These are phyloP conservation scores for Pseudoperonospora humuli DNA, from an alignment of 352 stramenopile genomes.

Conservation along the genomic window DNA sequence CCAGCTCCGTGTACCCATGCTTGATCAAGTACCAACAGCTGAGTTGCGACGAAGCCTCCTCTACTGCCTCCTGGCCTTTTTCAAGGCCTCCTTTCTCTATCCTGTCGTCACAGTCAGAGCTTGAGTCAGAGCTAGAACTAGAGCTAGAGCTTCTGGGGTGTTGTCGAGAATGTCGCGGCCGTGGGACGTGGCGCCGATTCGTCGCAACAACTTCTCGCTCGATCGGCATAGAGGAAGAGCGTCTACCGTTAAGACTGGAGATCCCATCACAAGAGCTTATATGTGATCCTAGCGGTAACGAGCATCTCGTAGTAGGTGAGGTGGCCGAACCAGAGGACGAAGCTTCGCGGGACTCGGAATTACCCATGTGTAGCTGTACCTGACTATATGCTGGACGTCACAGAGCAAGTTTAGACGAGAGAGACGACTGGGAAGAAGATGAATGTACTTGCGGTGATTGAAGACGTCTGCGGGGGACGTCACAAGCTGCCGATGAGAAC, in stretches of 20 bases:
- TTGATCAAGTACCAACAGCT: constrained; percentile 84
- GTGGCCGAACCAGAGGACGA: constrained; percentile 19
- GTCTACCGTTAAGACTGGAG: constrained; percentile 4
- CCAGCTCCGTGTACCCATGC: constrained; percentile 91
- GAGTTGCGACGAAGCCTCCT: constrained; percentile 70
- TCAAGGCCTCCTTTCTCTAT: constrained; percentile 65
- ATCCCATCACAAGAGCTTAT: constrained; percentile 6
- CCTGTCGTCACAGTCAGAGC: constrained; percentile 13
- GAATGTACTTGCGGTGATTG: neutral
- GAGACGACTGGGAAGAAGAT: constrained; percentile 1
- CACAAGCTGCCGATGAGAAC: constrained; percentile 15
- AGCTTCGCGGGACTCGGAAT: constrained; percentile 39
- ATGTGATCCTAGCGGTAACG: constrained; percentile 13
- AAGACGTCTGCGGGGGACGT: constrained; percentile 1
- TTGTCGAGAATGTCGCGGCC: constrained; percentile 10
- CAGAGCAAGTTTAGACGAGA: constrained; percentile 1
- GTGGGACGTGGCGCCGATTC: constrained; percentile 8
- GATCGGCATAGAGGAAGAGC: constrained; percentile 25
- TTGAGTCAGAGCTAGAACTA: too few species aligned
- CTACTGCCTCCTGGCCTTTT: constrained; percentile 52
- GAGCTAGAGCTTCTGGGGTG: constrained; percentile 14
- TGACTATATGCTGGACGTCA: constrained; percentile 3
- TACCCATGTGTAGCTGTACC: constrained; percentile 37
- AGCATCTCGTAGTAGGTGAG: constrained; percentile 4
- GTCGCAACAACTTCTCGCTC: constrained; percentile 8